Conservation (phyloP, 805 yeast species). For the Wickerhamomyces silvicola region DNA sequence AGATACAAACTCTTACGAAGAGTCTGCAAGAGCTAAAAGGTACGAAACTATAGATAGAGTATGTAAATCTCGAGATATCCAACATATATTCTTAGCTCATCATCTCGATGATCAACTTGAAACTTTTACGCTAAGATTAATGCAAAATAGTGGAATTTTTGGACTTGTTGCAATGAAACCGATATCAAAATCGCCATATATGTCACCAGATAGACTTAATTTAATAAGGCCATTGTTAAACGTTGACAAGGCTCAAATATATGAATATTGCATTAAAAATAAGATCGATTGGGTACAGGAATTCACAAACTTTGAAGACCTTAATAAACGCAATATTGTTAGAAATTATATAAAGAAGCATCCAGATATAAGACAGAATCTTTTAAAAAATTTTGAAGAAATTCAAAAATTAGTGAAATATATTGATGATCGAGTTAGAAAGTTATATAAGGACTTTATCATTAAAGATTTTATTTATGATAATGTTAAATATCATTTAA, state of each 20-base stretch:
- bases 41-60: slow-evolving; percentile 36
- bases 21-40: slow-evolving; percentile 50
- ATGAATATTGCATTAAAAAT: slow-evolving; percentile 36
- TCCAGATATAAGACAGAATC: slow-evolving; percentile 9
- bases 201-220: slow-evolving; percentile 14
- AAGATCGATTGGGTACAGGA: slow-evolving; percentile 65
- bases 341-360: slow-evolving; percentile 28
- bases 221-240: slow-evolving; percentile 49
- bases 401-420: slow-evolving; percentile 16
- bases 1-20: slow-evolving; percentile 40
- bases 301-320: slow-evolving; percentile 42
- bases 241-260: slow-evolving; percentile 37
- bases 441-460: slow-evolving; percentile 1
- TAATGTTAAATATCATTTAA: too few species aligned
- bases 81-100: slow-evolving; percentile 55
- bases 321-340: slow-evolving; percentile 54
- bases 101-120: slow-evolving; percentile 69
- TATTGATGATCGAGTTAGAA: slow-evolving; percentile 13
- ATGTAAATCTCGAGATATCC: slow-evolving; percentile 30
- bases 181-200: slow-evolving; percentile 12
- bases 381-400: slow-evolving; percentile 8
- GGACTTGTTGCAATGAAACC: slow-evolving; percentile 55
- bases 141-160: slow-evolving; percentile 37
- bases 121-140: slow-evolving; percentile 53
- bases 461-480: too few species aligned